Percentiles rank a stretch among this genome's conserved stretches.
phyloP scores from a whole-genome alignment of 2,329 filamentous ascomycete genomes.

The Drechslera avenae region DNA sequence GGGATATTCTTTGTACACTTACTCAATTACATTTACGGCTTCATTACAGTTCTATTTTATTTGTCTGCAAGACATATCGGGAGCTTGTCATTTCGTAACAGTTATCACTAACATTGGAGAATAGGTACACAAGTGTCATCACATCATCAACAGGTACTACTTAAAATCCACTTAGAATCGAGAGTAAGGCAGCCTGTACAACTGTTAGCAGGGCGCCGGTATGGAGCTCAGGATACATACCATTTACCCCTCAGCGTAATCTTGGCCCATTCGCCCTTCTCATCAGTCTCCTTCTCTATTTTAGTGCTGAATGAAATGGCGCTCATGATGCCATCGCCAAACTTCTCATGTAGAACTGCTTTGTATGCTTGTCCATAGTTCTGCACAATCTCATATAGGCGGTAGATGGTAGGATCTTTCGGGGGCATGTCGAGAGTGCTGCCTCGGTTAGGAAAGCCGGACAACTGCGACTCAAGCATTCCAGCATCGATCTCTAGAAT shows the following conservation, averaged over 20 bases:
- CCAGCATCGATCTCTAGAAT: constrained; percentile 66
- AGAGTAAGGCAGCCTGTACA: constrained; percentile 54
- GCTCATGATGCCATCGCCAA: constrained; percentile 85
- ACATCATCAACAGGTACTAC: background rate
- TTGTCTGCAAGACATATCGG: too few relatives aligned
- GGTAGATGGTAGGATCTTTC: constrained; percentile 84
- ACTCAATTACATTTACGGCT: too few relatives aligned
- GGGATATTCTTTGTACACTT: too few relatives aligned
- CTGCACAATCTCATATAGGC: constrained; percentile 91
- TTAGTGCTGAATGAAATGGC: constrained; percentile 89
- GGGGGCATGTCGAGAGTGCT: constrained; percentile 81
- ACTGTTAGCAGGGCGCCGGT: constrained; percentile 14
- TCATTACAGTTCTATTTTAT: too few relatives aligned
- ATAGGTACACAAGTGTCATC: too few relatives aligned
- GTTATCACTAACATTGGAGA: too few relatives aligned
- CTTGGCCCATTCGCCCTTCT: constrained; percentile 81
- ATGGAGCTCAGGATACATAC: constrained; percentile 52
- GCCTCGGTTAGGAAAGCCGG: constrained; percentile 80
- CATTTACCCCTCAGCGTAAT: constrained; percentile 86
- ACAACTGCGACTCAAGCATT: constrained; percentile 65
- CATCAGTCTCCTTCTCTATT: constrained; percentile 91
- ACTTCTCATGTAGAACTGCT: constrained; percentile 92
- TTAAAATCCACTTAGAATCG: constrained; percentile 51
- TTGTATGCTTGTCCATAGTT: constrained; percentile 98
- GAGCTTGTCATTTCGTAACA: too few relatives aligned